Conservation (phyloP, 106 monocot genomes). For the Phalaenopsis equestris region DNA sequence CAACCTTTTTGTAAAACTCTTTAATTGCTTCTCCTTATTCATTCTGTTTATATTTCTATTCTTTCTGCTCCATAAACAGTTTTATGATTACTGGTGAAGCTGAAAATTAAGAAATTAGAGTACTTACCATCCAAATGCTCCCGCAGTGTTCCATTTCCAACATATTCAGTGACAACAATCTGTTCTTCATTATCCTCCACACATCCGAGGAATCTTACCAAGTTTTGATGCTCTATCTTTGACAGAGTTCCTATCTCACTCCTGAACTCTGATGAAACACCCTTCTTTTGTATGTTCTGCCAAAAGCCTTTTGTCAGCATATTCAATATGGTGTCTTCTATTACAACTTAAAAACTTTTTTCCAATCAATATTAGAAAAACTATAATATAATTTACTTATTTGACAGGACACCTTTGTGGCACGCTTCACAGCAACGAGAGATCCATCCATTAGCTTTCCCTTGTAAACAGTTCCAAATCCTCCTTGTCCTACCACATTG, state of each 20-base stretch:
- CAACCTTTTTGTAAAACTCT: too few relatives aligned
- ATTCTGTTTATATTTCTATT: too few relatives aligned
- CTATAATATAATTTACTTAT: too few relatives aligned
- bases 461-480: background rate
- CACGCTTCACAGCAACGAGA: background rate
- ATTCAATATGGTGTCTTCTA: background rate
- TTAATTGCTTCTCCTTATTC: too few relatives aligned
- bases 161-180: slow-evolving; percentile 56
- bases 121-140: slow-evolving; percentile 71
- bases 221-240: slow-evolving; percentile 51
- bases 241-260: slow-evolving; percentile 60
- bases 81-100: too few relatives aligned
- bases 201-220: slow-evolving; percentile 56
- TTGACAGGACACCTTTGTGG: background rate
- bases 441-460: background rate
- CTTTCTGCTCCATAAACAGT: too few relatives aligned
- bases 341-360: background rate
- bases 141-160: slow-evolving; percentile 67
- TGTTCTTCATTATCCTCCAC: slow-evolving; percentile 52
- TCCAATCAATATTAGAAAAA: background rate
- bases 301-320: background rate
- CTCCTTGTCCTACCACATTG: background rate
- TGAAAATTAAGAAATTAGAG: background rate
- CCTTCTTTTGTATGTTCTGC: slow-evolving; percentile 33
- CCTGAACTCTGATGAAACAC: slow-evolving; percentile 38